These are phyloP conservation scores for Leucogyrophana mollusca DNA, from an alignment of 768 basidiomycete species.

Conservation along the genomic window DNA sequence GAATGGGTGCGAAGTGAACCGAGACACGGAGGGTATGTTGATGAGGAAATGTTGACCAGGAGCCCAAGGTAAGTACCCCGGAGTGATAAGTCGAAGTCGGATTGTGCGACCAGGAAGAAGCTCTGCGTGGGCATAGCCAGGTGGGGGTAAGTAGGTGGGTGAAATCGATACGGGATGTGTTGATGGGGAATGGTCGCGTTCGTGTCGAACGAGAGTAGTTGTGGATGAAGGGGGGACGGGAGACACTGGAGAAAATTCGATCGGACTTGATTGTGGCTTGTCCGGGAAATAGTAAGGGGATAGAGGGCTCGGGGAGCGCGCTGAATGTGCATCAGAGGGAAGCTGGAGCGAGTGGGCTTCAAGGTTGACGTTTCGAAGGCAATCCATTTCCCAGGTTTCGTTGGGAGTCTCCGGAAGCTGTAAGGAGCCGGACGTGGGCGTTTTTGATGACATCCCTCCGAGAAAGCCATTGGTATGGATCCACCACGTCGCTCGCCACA, in stretches of 20 bases:
- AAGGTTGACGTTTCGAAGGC: conserved; percentile 6
- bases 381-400: conserved; percentile 27
- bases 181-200: neutral
- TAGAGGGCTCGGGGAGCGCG: conserved; percentile 23
- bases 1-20: conserved; percentile 68
- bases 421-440: neutral
- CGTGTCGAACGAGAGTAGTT: neutral
- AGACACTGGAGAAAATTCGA: neutral
- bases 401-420: neutral
- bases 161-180: neutral
- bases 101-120: conserved; percentile 69
- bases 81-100: conserved; percentile 61
- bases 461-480: conserved; percentile 59
- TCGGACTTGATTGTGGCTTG: conserved; percentile 3
- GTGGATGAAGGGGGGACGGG: neutral
- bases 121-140: conserved; percentile 67
- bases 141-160: conserved; percentile 47
- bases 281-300: conserved; percentile 15
- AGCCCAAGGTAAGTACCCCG: conserved; percentile 60
- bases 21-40: conserved; percentile 61
- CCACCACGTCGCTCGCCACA: conserved; percentile 54
- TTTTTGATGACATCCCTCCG: conserved; percentile 17
- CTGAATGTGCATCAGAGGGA: conserved; percentile 5
- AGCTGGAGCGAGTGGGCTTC: conserved; percentile 2
- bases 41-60: conserved; percentile 81